These are phyloP conservation scores for Monosporascus sp. DNA, from an alignment of 2,329 filamentous ascomycete genomes.

Conservation along the genomic window DNA sequence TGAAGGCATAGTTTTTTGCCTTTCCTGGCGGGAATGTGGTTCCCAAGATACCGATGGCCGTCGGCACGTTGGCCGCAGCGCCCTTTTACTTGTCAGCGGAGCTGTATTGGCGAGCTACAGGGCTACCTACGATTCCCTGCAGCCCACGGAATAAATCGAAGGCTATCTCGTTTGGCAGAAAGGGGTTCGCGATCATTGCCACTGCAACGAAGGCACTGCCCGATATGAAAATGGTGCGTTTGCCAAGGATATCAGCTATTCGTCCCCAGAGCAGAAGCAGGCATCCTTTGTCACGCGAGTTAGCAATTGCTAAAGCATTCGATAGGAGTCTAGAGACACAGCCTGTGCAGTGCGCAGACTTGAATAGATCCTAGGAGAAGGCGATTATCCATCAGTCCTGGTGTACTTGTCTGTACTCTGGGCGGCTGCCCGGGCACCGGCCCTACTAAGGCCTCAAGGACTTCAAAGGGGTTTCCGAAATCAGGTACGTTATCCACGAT, in stretches of 20 bases:
- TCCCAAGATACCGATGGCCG: constrained; percentile 64
- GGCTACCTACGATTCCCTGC: constrained; percentile 49
- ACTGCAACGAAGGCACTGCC: constrained; percentile 59
- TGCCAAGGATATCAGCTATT: constrained; percentile 62
- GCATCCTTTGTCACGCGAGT: constrained; percentile 34
- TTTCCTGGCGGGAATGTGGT: constrained; percentile 62
- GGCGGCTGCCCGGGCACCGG: no score
- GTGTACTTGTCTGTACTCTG: no score
- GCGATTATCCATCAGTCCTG: no score
- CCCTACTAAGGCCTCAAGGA: no score
- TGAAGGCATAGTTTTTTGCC: constrained; percentile 67
- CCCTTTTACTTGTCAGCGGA: constrained; percentile 32
- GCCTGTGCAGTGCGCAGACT: no score
- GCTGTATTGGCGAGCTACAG: not conserved
- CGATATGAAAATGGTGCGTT: constrained; percentile 58
- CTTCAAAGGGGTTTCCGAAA: no score
- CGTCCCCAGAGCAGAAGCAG: constrained; percentile 64
- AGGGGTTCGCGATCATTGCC: constrained; percentile 55
- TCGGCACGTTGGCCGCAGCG: constrained; percentile 64
- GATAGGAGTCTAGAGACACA: not conserved
- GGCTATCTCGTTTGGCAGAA: constrained; percentile 60
- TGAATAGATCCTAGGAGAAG: no score
- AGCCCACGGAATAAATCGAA: constrained; percentile 63
- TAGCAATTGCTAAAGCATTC: not conserved
- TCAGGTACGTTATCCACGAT: no score